A percentile compares a stretch with the other conserved stretches of the same genome.
phyloP scores from a whole-genome alignment of 345 rosid genomes.

The Viola odorata region DNA sequence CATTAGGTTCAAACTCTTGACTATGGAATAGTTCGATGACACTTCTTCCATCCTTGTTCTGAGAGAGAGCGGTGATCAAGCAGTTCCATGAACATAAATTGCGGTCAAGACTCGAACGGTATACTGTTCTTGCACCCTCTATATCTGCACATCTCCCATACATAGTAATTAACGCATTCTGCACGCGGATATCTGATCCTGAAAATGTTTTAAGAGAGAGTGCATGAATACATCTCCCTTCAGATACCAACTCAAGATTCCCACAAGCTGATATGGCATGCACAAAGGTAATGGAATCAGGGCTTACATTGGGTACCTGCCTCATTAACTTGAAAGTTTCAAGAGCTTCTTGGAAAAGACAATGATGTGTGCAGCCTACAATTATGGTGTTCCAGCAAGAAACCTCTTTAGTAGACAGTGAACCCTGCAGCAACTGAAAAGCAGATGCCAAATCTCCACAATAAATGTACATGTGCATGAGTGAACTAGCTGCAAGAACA shows the following conservation, averaged over 20 bases:
- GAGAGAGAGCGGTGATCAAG: constrained; percentile 55
- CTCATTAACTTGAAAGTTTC: constrained; percentile 40
- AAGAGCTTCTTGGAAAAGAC: constrained; percentile 35
- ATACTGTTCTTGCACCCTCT: constrained; percentile 40
- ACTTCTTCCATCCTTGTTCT: constrained; percentile 45
- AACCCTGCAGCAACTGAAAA: not conserved
- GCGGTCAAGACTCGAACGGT: constrained; percentile 26
- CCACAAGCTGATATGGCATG: constrained; percentile 44
- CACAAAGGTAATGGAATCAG: constrained; percentile 40
- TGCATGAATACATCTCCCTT: constrained; percentile 47
- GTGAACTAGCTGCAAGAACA: constrained; percentile 1
- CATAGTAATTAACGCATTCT: constrained; percentile 57
- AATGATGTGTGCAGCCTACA: constrained; percentile 30
- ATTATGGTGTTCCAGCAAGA: constrained; percentile 37
- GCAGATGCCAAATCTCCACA: not conserved
- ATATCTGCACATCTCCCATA: constrained; percentile 51
- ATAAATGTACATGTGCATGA: not conserved
- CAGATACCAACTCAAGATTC: constrained; percentile 32
- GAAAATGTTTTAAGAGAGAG: constrained; percentile 36
- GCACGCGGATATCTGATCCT: constrained; percentile 38
- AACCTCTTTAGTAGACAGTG: not conserved
- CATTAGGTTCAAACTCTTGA: constrained; percentile 42
- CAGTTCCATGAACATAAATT: constrained; percentile 73
- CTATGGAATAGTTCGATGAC: constrained; percentile 43
- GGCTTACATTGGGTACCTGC: constrained; percentile 21